These are phyloP conservation scores for Acorus calamus DNA, from an alignment of 106 monocot genomes.

Conservation along the genomic window DNA sequence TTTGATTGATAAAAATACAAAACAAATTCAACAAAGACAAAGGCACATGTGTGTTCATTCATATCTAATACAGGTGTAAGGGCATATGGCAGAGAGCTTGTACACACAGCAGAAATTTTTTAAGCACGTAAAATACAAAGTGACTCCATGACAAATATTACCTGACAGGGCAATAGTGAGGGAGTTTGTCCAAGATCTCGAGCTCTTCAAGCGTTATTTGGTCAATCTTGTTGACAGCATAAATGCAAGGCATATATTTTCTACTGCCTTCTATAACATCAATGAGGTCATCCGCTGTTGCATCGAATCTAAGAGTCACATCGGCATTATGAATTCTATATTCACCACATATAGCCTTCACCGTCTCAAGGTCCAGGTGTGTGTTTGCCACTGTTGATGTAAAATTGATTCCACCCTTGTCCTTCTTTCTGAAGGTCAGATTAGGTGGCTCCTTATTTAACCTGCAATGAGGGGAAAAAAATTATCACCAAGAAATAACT, in stretches of 20 bases:
- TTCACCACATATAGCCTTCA: constrained; percentile 96
- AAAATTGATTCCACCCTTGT: constrained; percentile 95
- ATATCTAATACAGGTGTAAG: too few species aligned
- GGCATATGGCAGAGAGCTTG: too few species aligned
- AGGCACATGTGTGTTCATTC: too few species aligned
- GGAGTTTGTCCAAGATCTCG: constrained; percentile 94
- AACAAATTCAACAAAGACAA: too few species aligned
- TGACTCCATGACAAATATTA: constrained; percentile 5
- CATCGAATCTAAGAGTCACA: constrained; percentile 85
- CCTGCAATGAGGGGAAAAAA: constrained; percentile 20
- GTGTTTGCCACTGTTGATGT: constrained; percentile 88
- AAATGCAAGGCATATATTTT: constrained; percentile 93
- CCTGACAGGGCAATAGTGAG: constrained; percentile 96
- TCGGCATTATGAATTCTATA: constrained; percentile 98
- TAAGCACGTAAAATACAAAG: too few species aligned
- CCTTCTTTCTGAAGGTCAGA: constrained; percentile 83
- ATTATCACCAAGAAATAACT: too few species aligned
- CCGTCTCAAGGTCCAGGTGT: constrained; percentile 87
- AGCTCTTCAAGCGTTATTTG: constrained; percentile 97
- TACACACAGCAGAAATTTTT: too few species aligned
- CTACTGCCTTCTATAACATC: constrained; percentile 95
- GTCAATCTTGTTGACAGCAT: constrained; percentile 95
- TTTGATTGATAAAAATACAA: too few species aligned
- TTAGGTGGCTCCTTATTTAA: constrained; percentile 99
- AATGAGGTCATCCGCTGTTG: constrained; percentile 96